Conservation (phyloP, 1,284 basidiomycete species). For the Wallemia mellicola region DNA sequence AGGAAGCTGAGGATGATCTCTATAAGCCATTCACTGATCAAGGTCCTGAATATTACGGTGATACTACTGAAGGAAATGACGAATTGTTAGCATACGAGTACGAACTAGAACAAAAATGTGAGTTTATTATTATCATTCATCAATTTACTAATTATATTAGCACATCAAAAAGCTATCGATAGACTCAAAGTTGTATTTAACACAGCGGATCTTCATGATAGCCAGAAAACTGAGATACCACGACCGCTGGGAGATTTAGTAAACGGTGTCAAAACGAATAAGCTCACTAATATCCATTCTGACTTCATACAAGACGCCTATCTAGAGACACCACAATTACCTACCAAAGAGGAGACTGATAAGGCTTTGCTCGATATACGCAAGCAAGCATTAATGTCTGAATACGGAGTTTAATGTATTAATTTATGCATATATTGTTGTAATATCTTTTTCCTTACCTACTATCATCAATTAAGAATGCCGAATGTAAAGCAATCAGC, state of each 20-base stretch:
- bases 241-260: background rate
- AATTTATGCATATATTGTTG: background rate
- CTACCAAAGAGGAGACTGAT: conserved; percentile 49
- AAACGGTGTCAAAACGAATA: background rate
- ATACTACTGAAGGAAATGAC: conserved; percentile 54
- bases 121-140: conserved; percentile 8
- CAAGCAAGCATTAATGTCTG: conserved; percentile 54
- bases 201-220: conserved; percentile 5
- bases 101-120: conserved; percentile 42
- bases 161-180: conserved; percentile 2
- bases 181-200: conserved; percentile 10
- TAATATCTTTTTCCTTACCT: background rate
- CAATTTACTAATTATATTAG: background rate
- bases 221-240: conserved; percentile 3
- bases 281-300: conserved; percentile 17
- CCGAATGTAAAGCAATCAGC: background rate
- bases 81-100: conserved; percentile 38
- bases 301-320: conserved; percentile 40
- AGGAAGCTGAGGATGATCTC: conserved; percentile 31
- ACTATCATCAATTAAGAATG: background rate
- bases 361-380: conserved; percentile 38
- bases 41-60: conserved; percentile 69
- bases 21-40: conserved; percentile 75
- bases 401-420: conserved; percentile 28
- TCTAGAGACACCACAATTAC: conserved; percentile 41